These are phyloP conservation scores for Scenedesmus sp. DNA, from an alignment of 163 green algal species.

Conservation along the genomic window DNA sequence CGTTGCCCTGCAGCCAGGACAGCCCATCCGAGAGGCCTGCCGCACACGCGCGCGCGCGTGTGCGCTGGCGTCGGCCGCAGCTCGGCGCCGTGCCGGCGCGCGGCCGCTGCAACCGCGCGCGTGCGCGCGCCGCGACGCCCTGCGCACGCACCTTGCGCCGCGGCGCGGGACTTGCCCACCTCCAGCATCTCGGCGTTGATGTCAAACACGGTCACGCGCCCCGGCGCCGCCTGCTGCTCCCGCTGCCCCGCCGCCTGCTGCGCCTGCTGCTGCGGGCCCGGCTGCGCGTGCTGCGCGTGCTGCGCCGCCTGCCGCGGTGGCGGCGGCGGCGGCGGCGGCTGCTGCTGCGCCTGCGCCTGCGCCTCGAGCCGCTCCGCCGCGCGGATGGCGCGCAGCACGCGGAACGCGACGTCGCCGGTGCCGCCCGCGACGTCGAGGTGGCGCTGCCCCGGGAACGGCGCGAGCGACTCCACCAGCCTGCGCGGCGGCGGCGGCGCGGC, in stretches of 20 bases:
- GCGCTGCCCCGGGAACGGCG: constrained; percentile 83
- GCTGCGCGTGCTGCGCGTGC: not conserved
- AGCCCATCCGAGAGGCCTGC: constrained; percentile 54
- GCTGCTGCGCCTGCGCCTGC: not conserved
- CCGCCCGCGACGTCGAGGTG: constrained; percentile 98
- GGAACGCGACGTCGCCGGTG: constrained; percentile 96
- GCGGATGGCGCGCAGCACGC: constrained; percentile 81
- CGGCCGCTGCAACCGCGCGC: not conserved
- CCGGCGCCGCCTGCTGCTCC: constrained; percentile 39
- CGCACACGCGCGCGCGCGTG: not conserved
- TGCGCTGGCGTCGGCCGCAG: not conserved
- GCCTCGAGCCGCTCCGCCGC: constrained; percentile 49
- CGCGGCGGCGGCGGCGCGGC: not conserved
- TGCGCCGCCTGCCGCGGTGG: too few species aligned
- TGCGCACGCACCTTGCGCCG: constrained; percentile 29
- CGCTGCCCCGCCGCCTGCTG: too few species aligned
- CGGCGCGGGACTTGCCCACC: constrained; percentile 77
- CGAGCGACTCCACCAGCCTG: constrained; percentile 84
- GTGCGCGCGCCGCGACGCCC: too few species aligned
- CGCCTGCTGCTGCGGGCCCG: constrained; percentile 1
- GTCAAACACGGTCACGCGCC: constrained; percentile 91
- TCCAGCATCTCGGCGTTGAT: constrained; percentile 96
- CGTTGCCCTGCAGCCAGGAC: constrained; percentile 88
- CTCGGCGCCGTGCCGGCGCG: not conserved
- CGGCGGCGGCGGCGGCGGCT: constrained; percentile 19